Conservation (phyloP, 768 basidiomycete species). For the Russula sp. region DNA sequence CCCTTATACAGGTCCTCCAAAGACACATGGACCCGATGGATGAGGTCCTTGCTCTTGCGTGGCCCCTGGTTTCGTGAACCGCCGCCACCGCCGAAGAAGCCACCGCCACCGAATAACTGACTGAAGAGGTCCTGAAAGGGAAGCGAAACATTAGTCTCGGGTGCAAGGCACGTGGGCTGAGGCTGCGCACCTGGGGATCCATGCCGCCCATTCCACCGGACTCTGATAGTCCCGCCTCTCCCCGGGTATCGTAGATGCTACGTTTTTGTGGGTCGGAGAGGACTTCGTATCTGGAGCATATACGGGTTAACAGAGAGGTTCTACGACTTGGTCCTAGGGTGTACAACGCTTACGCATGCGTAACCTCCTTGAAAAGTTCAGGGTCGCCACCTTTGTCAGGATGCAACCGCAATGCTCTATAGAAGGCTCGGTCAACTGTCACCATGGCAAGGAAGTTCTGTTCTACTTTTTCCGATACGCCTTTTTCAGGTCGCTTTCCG, state of each 20-base stretch:
- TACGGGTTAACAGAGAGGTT: slow-evolving; percentile 11
- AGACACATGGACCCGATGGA: slow-evolving; percentile 93
- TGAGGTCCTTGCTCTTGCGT: slow-evolving; percentile 95
- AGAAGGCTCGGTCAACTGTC: slow-evolving; percentile 2
- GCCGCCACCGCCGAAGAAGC: slow-evolving; percentile 65
- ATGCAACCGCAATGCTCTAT: slow-evolving; percentile 76
- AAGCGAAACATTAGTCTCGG: neutral
- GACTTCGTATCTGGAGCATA: slow-evolving; percentile 72
- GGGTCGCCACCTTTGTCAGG: slow-evolving; percentile 96
- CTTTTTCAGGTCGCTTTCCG: slow-evolving; percentile 86
- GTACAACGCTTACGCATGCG: slow-evolving; percentile 71
- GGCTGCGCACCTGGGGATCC: slow-evolving; percentile 77
- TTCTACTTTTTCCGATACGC: slow-evolving; percentile 89
- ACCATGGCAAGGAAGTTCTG: neutral
- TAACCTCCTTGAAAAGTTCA: slow-evolving; percentile 95
- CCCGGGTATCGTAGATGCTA: slow-evolving; percentile 78
- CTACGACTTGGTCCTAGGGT: slow-evolving; percentile 10
- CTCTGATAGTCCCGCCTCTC: slow-evolving; percentile 86
- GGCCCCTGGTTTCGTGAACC: slow-evolving; percentile 54
- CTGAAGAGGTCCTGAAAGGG: slow-evolving; percentile 80
- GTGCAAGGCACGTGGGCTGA: neutral
- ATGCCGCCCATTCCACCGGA: slow-evolving; percentile 90
- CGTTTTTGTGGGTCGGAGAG: slow-evolving; percentile 85
- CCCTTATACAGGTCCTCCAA: slow-evolving; percentile 98
- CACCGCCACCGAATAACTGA: slow-evolving; percentile 85